Conservation (phyloP, 331 rosid species). For the Quercus phellos region DNA sequence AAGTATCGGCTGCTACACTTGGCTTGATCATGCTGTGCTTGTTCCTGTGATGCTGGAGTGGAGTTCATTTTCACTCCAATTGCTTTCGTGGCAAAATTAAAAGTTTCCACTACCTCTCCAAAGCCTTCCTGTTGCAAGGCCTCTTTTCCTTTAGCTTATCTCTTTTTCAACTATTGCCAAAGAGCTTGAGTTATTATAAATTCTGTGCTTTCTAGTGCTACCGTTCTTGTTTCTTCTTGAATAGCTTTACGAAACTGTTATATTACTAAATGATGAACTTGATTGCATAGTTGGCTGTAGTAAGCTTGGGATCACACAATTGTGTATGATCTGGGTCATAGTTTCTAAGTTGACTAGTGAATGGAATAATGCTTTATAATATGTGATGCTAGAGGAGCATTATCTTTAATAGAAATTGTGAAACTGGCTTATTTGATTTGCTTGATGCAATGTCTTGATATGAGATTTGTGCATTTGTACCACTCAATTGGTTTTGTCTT, state of each 20-base stretch:
- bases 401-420: not conserved
- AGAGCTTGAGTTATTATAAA: constrained; percentile 4
- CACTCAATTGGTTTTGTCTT: not conserved
- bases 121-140: constrained; percentile 19
- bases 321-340: not conserved
- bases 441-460: not conserved
- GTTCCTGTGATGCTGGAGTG: not conserved
- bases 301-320: not conserved
- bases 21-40: constrained; percentile 19
- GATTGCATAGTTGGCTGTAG: not conserved
- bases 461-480: not conserved
- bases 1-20: constrained; percentile 14
- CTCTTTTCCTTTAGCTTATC: not conserved
- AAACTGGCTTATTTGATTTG: not conserved
- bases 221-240: not conserved
- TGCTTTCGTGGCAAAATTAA: constrained; percentile 6
- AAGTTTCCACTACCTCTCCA: not conserved
- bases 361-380: not conserved
- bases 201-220: not conserved
- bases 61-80: constrained; percentile 1
- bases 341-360: not conserved
- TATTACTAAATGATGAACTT: not conserved
- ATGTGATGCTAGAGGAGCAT: constrained; percentile 1
- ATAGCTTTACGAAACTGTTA: not conserved
- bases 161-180: not conserved